A percentile compares a stretch with the other conserved stretches of the same genome.
Evolutionary conservation across 2,329 filamentous ascomycete species (phyloP).

Genomic region (Penicillium rolfsii): DNA sequence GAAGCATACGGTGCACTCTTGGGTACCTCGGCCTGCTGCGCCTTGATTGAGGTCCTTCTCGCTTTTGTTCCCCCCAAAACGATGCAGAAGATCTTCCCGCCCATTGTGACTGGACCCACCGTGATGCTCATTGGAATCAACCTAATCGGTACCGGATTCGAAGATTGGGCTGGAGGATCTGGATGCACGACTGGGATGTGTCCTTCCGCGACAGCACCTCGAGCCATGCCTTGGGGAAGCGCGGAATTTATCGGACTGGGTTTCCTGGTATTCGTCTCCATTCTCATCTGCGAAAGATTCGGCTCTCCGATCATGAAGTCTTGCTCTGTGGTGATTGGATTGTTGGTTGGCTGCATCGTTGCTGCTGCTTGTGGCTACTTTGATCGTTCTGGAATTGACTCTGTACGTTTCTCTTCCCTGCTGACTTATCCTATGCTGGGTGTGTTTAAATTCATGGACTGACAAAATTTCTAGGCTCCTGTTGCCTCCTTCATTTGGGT

Average conservation of each 20-base stretch:
- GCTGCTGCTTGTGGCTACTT: not conserved
- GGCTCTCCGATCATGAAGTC: not conserved
- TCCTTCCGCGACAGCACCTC: not conserved
- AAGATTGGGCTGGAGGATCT: not conserved
- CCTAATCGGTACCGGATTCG: not conserved
- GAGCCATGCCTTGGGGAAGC: not conserved
- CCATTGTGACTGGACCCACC: not conserved
- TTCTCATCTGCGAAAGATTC: not conserved
- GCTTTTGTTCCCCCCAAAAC: not conserved
- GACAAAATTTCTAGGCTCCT: not conserved
- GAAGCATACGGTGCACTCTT: not conserved
- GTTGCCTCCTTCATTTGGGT: not conserved
- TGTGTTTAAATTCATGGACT: not conserved
- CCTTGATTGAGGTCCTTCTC: not conserved
- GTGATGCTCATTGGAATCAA: not conserved
- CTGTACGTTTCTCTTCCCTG: not conserved
- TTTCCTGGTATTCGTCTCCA: constrained; percentile 1
- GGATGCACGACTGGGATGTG: not conserved
- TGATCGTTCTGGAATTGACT: not conserved
- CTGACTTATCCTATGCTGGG: not conserved
- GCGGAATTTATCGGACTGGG: not conserved
- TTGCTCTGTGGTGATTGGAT: not conserved
- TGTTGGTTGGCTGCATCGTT: not conserved
- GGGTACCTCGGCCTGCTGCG: not conserved
- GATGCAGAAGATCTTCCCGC: not conserved